Base-by-base conservation (phyloP, 345 rosid genomes). In the Turritis glabra region DNA sequence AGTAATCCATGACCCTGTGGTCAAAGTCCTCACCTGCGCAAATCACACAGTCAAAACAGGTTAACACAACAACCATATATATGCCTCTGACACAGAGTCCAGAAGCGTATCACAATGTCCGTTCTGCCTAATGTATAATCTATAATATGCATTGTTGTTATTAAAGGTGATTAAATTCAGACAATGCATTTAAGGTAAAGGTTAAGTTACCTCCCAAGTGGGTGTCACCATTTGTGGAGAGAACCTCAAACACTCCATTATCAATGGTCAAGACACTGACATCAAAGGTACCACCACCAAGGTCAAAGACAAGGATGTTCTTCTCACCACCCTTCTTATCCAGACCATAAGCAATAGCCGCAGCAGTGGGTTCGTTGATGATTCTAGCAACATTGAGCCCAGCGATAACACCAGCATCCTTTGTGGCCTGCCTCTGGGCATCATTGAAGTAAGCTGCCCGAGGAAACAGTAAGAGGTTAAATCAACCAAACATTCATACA, bases 281-380 rank as follows among this genome's bases (percentile, higher is more conserved):
- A 88, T 94, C 98, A 53, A 94, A 94, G 22, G 98, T 94, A 26
- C 98, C 97, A 75, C 98, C 98, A 81, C 98, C 98, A 54, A 93
- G 96, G 76, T 93, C 98, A 76, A 91, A 93, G 69, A 93, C 98
- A 60, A 94, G 97, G 75, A 94, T 94, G 85, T 94, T 94, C 88
- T 91, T 94, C 89, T 94, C 98, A 5, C 97, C 97, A 48, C 97
- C 97, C 79, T 85, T 93, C 88, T 93, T 93, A 69, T 93, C 97
- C 77, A 93, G 77, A 81, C 98, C 98, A 27, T 94, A 94, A 11
- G 98, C 97, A 38, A 94, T 91, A 71, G 98, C 98, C 77, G 98
- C 98, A 17, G 98, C 98, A 25, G 98, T 94, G 72, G 98, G 98
- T 76, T 94, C 98, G 47, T 94, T 94, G 65, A 94, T 94, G 69